Base-by-base conservation (phyloP, 768 basidiomycete genomes). In the Termitomyces sp. region DNA sequence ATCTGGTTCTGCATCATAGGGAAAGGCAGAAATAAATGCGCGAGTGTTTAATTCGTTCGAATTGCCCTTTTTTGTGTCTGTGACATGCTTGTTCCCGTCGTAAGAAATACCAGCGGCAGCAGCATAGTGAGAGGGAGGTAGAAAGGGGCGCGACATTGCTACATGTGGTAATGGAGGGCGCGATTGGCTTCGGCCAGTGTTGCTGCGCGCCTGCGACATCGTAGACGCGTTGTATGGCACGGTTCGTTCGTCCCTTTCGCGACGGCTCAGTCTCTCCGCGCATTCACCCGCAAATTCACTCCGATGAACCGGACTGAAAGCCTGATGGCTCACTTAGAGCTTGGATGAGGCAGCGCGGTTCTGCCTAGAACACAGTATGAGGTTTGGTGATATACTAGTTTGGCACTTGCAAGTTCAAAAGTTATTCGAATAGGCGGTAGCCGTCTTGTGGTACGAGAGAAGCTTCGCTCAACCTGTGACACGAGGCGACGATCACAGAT, bases 101-200 rank as follows among this genome's bases (percentile, higher is more conserved):
- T 62, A 65, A 28, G 54, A 45, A 26, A 65, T 58, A 0, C 80
- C 81, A 3, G 77, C 81, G 1, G 79, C 82, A 18, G 77, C 78
- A 6, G 81, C 83, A 64, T 82, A 84, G 60, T 83, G 76, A 42
- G 83, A 77, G 0, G 83, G 82, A 13, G 83, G 83, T 20, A 81
- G 65, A 62, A 81, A 84, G 1, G 71, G 69, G 12, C 71, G 74
- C 3, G 75, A n/a, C 69, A 73, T 5, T 72, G 72, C 6, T 68
- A 63, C 0, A 70, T 39, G 13, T 52, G 73, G 70, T 16, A 72
- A 72, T 1, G 78, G 77, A 24, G 80, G 79, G 28, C 77, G 78
- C 15, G 76, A 69, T 55, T 74, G 77, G 57, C 65, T 69, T 37
- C 72, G 74, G 4, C 65, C 26, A 28, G 68, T 71, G 33, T 58